A percentile compares a stretch with the other conserved stretches of the same genome.
These are phyloP conservation scores for Aureobasidium sp. DNA, from an alignment of 2,329 filamentous ascomycete species.

Conservation along the genomic window DNA sequence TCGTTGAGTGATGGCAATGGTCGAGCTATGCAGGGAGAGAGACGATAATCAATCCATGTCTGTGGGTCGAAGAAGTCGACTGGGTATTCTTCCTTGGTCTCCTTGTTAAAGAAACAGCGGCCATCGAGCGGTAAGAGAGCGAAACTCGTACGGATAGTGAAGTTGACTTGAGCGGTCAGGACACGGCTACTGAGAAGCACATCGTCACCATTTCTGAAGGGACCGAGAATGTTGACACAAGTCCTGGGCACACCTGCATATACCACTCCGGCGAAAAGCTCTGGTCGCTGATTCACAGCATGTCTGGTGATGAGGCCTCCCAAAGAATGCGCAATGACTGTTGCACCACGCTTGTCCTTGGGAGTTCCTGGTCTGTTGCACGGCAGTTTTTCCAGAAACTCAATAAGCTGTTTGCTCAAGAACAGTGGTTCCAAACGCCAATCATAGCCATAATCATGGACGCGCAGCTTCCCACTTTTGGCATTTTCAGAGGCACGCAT, in stretches of 20 bases:
- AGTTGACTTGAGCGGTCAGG: slow-evolving; percentile 87
- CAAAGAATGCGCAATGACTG: slow-evolving; percentile 78
- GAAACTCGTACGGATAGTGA: slow-evolving; percentile 81
- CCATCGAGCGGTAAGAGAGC: slow-evolving; percentile 80
- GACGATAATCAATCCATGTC: slow-evolving; percentile 70
- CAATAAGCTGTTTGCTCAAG: slow-evolving; percentile 62
- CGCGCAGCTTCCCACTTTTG: slow-evolving; percentile 60
- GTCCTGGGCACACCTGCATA: slow-evolving; percentile 80
- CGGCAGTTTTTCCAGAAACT: slow-evolving; percentile 66
- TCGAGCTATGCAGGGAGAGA: slow-evolving; percentile 70
- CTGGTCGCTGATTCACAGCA: slow-evolving; percentile 75
- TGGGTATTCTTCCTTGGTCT: slow-evolving; percentile 70
- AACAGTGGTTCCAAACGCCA: slow-evolving; percentile 82
- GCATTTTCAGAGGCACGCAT: slow-evolving; percentile 68
- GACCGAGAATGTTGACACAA: slow-evolving; percentile 87
- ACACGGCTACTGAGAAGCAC: slow-evolving; percentile 84
- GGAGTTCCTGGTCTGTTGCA: slow-evolving; percentile 59
- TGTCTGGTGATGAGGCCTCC: slow-evolving; percentile 84
- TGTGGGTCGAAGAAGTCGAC: slow-evolving; percentile 78
- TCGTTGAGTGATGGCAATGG: slow-evolving; percentile 51
- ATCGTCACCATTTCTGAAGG: slow-evolving; percentile 84
- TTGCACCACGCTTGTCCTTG: slow-evolving; percentile 57
- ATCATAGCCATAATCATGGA: slow-evolving; percentile 92
- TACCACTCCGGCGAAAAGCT: slow-evolving; percentile 77
- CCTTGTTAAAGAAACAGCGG: slow-evolving; percentile 77